A percentile compares a stretch with the other conserved stretches of the same genome.
Conservation (phyloP, 352 stramenopile species). For the Bremia lactucae region DNA sequence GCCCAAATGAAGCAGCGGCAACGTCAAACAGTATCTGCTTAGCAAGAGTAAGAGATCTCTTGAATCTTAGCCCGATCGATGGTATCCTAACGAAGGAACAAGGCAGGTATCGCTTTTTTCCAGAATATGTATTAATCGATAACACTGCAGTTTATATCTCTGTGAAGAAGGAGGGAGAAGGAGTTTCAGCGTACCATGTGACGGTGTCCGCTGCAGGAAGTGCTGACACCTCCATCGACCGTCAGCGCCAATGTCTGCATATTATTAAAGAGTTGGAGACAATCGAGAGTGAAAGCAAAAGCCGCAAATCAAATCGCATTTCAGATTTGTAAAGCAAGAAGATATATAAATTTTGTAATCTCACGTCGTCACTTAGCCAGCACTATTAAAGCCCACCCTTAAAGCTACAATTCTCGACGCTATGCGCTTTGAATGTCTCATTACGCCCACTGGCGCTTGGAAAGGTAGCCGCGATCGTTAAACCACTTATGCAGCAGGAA, state of each 20-base stretch:
- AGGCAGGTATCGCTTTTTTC: conserved; percentile 39
- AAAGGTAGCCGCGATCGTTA: conserved; percentile 56
- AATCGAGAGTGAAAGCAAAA: too few species aligned
- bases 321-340: too few species aligned
- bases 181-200: conserved; percentile 9
- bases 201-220: conserved; percentile 12
- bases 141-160: conserved; percentile 23
- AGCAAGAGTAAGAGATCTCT: conserved; percentile 28
- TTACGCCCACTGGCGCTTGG: conserved; percentile 65
- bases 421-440: not conserved
- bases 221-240: conserved; percentile 5
- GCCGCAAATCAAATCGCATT: too few species aligned
- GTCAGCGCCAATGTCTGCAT: conserved; percentile 14
- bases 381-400: too few species aligned
- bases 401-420: too few species aligned
- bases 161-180: conserved; percentile 8
- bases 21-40: conserved; percentile 24
- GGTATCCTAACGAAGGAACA: conserved; percentile 31
- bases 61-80: conserved; percentile 47
- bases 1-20: conserved; percentile 4
- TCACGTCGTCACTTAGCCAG: too few species aligned
- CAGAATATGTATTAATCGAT: not conserved
- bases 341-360: too few species aligned
- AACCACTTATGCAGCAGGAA: conserved; percentile 83
- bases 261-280: conserved; percentile 30